These are phyloP conservation scores for Solanum corneliomulleri DNA, from an alignment of 257 asterid genomes.

Conservation along the genomic window DNA sequence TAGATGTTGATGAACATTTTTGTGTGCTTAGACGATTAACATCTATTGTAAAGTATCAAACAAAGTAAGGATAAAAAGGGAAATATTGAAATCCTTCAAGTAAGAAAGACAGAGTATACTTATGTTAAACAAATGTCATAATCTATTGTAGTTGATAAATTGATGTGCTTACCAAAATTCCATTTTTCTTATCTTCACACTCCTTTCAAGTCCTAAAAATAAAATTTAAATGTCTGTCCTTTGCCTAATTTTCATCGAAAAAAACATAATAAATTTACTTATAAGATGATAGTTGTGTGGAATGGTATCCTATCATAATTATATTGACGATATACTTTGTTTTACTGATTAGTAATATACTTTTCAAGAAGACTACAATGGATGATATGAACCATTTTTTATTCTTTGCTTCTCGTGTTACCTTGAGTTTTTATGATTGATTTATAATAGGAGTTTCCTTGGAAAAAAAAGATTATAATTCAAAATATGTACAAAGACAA, in stretches of 20 bases:
- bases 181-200: not conserved
- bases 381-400: constrained; percentile 38
- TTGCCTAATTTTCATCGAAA: not conserved
- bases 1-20: not conserved
- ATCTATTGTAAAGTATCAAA: not conserved
- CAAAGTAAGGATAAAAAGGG: not conserved
- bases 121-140: not conserved
- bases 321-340: constrained; percentile 43
- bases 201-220: not conserved
- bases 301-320: constrained; percentile 44
- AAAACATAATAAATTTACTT: not conserved
- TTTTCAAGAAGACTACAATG: constrained; percentile 39
- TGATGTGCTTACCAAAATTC: not conserved
- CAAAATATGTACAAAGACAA: too few species aligned
- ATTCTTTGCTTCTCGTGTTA: too few species aligned
- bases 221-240: not conserved
- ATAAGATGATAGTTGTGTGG: constrained; percentile 14
- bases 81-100: not conserved
- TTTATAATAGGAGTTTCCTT: too few species aligned
- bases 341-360: constrained; percentile 49
- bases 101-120: not conserved
- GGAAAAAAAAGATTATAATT: too few species aligned
- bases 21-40: not conserved
- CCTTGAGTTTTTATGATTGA: too few species aligned
- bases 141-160: not conserved